These are phyloP conservation scores for Kregervanrija delftensis DNA, from an alignment of 805 yeast species.

Conservation along the genomic window DNA sequence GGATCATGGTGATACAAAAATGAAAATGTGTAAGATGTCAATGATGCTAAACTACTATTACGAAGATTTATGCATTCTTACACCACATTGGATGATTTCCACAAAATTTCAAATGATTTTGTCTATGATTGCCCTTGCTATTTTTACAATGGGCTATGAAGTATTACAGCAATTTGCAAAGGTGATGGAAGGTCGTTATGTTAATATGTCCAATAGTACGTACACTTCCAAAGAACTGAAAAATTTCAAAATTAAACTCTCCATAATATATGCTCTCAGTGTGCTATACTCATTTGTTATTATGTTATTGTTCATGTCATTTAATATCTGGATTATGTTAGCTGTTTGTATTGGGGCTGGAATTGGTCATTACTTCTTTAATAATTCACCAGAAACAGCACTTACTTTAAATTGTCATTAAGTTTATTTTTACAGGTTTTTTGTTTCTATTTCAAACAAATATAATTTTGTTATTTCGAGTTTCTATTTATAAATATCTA, in stretches of 20 bases:
- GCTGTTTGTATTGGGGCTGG: constrained; percentile 37
- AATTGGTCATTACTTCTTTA: constrained; percentile 29
- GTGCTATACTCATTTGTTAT: constrained; percentile 39
- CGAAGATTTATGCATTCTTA: constrained; percentile 35
- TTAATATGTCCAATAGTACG: constrained; percentile 2
- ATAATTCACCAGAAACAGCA: constrained; percentile 10
- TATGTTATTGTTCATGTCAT: constrained; percentile 43
- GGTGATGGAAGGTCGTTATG: constrained; percentile 17
- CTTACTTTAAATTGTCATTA: constrained; percentile 24
- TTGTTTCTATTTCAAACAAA: neutral
- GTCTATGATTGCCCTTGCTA: constrained; percentile 27
- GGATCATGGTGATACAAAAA: constrained; percentile 10
- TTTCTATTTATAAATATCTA: neutral
- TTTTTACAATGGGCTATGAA: constrained; percentile 32
- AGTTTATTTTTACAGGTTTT: neutral
- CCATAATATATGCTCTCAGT: constrained; percentile 32
- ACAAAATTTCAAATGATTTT: constrained; percentile 27
- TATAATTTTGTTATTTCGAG: neutral
- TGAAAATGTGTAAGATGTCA: constrained; percentile 28
- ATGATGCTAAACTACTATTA: constrained; percentile 40
- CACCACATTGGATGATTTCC: constrained; percentile 34
- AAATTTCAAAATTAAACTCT: constrained; percentile 20
- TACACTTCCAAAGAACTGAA: constrained; percentile 14
- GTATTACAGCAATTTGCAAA: constrained; percentile 22
- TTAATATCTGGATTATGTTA: constrained; percentile 40